Evolutionary conservation across 441 rosid species (phyloP), one percentile per base, ranked within the genome.

Genomic region (Theobroma grandiflorum): DNA sequence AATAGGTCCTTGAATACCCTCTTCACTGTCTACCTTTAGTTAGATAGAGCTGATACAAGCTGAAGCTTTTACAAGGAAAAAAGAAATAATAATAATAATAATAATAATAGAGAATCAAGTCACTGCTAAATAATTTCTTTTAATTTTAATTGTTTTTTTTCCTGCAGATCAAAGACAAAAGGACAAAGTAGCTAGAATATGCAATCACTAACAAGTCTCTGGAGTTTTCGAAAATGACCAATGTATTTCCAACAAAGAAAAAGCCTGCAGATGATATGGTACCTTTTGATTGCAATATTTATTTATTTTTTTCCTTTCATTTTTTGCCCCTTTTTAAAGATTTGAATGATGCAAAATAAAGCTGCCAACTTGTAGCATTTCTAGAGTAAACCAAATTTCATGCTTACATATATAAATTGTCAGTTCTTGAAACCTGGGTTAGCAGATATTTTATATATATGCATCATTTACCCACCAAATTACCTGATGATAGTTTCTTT

Each of bases 171-270:
- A 66, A 84, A 78, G 69, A 65, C 72, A 68, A 82, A 81, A 70
- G 68, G 87, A 86, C 85, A 88, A 81, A 77, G 72, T 74, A 76
- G 84, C 61, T 71, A 70, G 80, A 83, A 85, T 81, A 78, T 81
- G 86, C 86, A 82, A 78, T 76, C 80, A 85, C 76, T 47, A 68
- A 79, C 78, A 83, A 72, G 59, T 71, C 73, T 66, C 47, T 84
- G 92, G 88, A 84, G 47, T 81, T 86, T 84, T 82, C 85, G 88
- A 86, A 86, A 84, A 79, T 75, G 86, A 82, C 81, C 87, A 85
- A 85, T 81, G 62, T 71, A 57, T 64, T 82, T 85, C 83, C 82
- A 69, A 84, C 72, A 78, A 55, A 59, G 67, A 89, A 71, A 49
- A 86, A 84, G 85, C 87, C 91, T 85, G 91, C 84, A 83, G 79